Evolutionary conservation across 148 eudicot species (phyloP), one percentile per base, ranked within the genome.

Genomic region (Beta vulgaris): DNA sequence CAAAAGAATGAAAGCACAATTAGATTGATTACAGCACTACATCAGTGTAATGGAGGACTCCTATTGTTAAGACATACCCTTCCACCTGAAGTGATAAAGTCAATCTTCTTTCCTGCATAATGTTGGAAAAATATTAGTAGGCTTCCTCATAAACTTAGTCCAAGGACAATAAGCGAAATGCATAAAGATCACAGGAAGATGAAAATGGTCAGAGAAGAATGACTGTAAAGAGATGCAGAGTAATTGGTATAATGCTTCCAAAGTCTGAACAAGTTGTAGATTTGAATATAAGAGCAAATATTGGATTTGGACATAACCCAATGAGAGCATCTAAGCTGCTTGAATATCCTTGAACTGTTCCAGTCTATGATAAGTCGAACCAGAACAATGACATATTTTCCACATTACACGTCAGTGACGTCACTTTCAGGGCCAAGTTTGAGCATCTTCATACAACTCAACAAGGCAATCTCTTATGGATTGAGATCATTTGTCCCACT

Each of bases 61-160:
- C 7, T 19, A 2, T 63, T 12, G 11, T 42, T 37, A 40, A 69
- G 73, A 84, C 84, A 74, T 92, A 95, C 98, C 88, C 98, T 89
- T 83, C 97, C 93, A 14, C 97, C 96, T 60, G 94, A 91, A 73
- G 63, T 82, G 64, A 95, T 90, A 69, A 95, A 95, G 36, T 89
- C 96, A 64, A 95, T 92, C 59, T 82, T 82, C 87, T 87, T 90
- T 69, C 99, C 99, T 95, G 97, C 80, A 82, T 34, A 51, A 42
- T 69, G 63, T 37, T 26, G 18, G 16, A 7, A 32, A 53, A 69
- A 36, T 18, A 76, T 48, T 65, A 63, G 51, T 34, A 78, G 12
- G 57, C 14, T 21, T 74, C 49, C 69, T 32, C 14, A 7, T 1
- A 70, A 15, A 25, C 28, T 14, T 62, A 53, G 28, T 55, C 29